Evolutionary conservation across 164 flowering plant genomes (phyloP).

Genomic region (Paratinospora sagittata): DNA sequence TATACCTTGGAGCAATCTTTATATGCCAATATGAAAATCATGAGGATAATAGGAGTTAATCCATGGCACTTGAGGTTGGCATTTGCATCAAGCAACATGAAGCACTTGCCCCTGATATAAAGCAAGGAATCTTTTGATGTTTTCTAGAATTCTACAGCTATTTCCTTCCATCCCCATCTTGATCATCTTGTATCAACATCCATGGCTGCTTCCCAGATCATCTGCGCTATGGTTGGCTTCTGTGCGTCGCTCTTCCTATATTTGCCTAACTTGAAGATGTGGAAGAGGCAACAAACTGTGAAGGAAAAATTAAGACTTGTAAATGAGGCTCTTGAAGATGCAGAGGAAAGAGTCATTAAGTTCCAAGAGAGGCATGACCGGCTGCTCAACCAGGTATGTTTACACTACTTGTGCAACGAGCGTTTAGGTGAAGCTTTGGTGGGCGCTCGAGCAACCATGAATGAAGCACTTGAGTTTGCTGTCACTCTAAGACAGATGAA

Average conservation of each 20-base stretch:
- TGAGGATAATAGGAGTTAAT: too few species aligned
- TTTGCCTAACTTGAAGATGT: slow-evolving; percentile 26
- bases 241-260: slow-evolving; percentile 33
- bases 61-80: slow-evolving; percentile 1
- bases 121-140: slow-evolving; percentile 18
- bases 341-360: slow-evolving; percentile 26
- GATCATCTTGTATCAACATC: neutral
- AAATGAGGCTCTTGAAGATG: slow-evolving; percentile 36
- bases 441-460: slow-evolving; percentile 37
- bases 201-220: slow-evolving; percentile 28
- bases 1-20: too few species aligned
- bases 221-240: slow-evolving; percentile 29
- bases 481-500: slow-evolving; percentile 36
- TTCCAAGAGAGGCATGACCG: slow-evolving; percentile 49
- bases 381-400: slow-evolving; percentile 34
- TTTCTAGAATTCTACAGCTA: neutral
- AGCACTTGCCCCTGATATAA: slow-evolving; percentile 4
- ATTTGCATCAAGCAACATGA: slow-evolving; percentile 10
- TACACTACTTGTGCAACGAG: slow-evolving; percentile 29
- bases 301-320: slow-evolving; percentile 34
- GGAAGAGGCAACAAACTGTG: slow-evolving; percentile 17
- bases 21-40: too few species aligned
- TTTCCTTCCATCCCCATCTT: neutral
- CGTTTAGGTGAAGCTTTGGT: slow-evolving; percentile 38
- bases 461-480: slow-evolving; percentile 41